Conservation (phyloP, 2,329 filamentous ascomycete genomes). For the Phaeophleospora eucalypticola region DNA sequence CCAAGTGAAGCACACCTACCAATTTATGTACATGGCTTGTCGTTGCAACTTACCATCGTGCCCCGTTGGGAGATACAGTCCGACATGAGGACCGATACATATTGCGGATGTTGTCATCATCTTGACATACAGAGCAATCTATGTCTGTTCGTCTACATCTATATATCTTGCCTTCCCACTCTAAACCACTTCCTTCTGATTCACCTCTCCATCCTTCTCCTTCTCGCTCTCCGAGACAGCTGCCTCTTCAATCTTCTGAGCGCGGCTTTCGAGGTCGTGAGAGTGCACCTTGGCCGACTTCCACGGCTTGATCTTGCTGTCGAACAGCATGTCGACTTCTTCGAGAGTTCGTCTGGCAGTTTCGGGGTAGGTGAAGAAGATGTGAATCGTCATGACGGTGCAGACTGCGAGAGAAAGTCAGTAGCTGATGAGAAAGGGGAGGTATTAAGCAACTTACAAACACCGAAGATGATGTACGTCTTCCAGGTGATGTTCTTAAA, state of each 20-base stretch:
- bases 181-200: too few relatives aligned
- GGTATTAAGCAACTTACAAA: constrained; percentile 25
- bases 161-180: too few relatives aligned
- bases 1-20: too few relatives aligned
- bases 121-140: too few relatives aligned
- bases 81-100: too few relatives aligned
- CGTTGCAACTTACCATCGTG: too few relatives aligned
- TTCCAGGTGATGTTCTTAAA: constrained; percentile 57
- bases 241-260: constrained; percentile 13
- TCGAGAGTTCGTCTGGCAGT: constrained; percentile 37
- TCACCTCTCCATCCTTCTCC: too few relatives aligned
- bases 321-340: constrained; percentile 37
- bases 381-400: constrained; percentile 50
- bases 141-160: too few relatives aligned
- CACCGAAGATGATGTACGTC: constrained; percentile 65
- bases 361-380: constrained; percentile 40
- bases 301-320: constrained; percentile 26
- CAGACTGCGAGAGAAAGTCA: constrained; percentile 50
- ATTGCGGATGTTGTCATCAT: too few relatives aligned
- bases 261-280: constrained; percentile 10
- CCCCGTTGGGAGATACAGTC: too few relatives aligned
- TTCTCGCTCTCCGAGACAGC: background rate
- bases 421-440: background rate
- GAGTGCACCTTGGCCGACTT: constrained; percentile 24
- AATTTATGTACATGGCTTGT: too few relatives aligned